Evolutionary conservation across 2,329 filamentous ascomycete species (phyloP).

Genomic region (Whalleya microplaca): DNA sequence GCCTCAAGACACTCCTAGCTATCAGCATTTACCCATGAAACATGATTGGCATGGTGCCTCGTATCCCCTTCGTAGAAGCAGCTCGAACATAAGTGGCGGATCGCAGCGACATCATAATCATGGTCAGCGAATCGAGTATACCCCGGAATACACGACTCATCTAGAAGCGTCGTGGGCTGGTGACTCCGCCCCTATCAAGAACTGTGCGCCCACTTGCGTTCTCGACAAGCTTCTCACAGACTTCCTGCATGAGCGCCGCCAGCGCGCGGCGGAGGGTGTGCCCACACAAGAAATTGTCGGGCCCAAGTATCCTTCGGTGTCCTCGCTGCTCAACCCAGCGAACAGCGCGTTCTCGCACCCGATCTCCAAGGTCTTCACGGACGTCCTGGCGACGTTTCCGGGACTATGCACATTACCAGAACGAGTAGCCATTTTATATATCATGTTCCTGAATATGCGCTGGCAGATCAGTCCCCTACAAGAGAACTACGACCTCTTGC

Average conservation of each 20-base stretch:
- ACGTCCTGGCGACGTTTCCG: slow-evolving; percentile 83
- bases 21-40: slow-evolving; percentile 53
- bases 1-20: slow-evolving; percentile 49
- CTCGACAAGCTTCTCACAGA: slow-evolving; percentile 80
- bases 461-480: slow-evolving; percentile 82
- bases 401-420: slow-evolving; percentile 79
- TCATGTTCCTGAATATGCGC: slow-evolving; percentile 85
- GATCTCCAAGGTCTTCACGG: slow-evolving; percentile 81
- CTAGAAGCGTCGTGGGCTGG: slow-evolving; percentile 19
- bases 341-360: slow-evolving; percentile 69
- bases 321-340: slow-evolving; percentile 74
- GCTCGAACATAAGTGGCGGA: slow-evolving; percentile 3
- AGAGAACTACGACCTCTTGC: slow-evolving; percentile 79
- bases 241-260: slow-evolving; percentile 71
- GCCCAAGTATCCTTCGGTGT: slow-evolving; percentile 79
- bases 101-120: slow-evolving; percentile 15
- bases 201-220: slow-evolving; percentile 71
- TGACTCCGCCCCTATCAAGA: slow-evolving; percentile 52
- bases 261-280: slow-evolving; percentile 68
- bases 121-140: slow-evolving; percentile 21
- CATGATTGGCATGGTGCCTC: slow-evolving; percentile 49
- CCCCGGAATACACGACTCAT: slow-evolving; percentile 5
- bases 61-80: slow-evolving; percentile 3
- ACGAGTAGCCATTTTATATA: slow-evolving; percentile 78
- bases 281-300: slow-evolving; percentile 69